Base-by-base conservation (phyloP, 2,329 filamentous ascomycete species). In the Zalaria sp. region DNA sequence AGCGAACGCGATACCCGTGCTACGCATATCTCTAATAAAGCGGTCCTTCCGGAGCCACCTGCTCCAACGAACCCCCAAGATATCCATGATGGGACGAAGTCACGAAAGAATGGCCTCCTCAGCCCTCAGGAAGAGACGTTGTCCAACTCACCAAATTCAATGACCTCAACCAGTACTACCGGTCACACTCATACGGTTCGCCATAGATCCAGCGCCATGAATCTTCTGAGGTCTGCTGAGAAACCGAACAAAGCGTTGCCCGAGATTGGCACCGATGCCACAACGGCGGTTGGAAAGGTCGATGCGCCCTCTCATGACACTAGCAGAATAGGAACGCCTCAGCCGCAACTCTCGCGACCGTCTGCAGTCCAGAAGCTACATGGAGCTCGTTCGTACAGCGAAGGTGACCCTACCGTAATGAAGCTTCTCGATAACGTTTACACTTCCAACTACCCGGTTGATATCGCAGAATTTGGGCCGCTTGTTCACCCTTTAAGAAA, bases 381-480 rank as follows among this genome's bases (percentile, higher is more conserved):
- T 44, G 72, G 75, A 3, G 79, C 78, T 34, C 89, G 96, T 61
- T 86, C 83, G 3, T 96, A 98, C 56, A 73, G 77, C 36, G 91
- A 91, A 1, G 87, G 83, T 45, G 75, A 80, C 48, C 75, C 75
- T 1, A 71, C 67, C 3, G 68, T 81, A 5, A 57, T 80, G 38
- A 73, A 67, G 44, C 61, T 80, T n/a, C 58, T 98, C 3, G 85
- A 95, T 56, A 77, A 82, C 4, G 87, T 96, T 65, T 95, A 89
- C 54, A 70, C 72, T 0, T 74, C 79, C 44, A 76, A 73, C 44
- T 77, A 75, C 46, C 74, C 75, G 1, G 66, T 69, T 1, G 75
- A 77, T 47, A 61, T 73, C 35, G 68, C 74, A 40, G 77, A 80
- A 47, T 70, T 95, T 57, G 91, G 91, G 0, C 88, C 88, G 0